phyloP scores from a whole-genome alignment of 768 basidiomycete species.

The Xerocomellus intermedius region DNA sequence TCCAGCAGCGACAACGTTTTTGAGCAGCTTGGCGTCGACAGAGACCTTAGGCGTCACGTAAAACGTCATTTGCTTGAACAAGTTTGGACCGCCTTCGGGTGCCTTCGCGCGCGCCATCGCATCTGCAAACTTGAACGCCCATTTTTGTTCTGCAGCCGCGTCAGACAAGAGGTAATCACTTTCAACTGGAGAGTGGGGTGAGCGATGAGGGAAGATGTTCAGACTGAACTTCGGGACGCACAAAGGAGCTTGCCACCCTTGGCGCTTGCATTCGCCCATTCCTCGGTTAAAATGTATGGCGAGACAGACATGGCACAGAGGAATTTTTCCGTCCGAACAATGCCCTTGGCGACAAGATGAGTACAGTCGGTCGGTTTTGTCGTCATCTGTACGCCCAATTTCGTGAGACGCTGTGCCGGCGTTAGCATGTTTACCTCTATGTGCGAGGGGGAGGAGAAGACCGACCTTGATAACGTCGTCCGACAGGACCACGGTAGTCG shows the following conservation, averaged over 20 bases:
- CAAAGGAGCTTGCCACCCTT: constrained; percentile 59
- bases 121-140: constrained; percentile 59
- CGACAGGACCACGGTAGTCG: constrained; percentile 60
- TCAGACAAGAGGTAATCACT: constrained; percentile 60
- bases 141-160: constrained; percentile 59
- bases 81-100: constrained; percentile 40
- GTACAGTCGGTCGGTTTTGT: constrained; percentile 68
- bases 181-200: constrained; percentile 49
- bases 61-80: constrained; percentile 67
- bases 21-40: constrained; percentile 58
- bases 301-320: constrained; percentile 68
- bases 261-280: constrained; percentile 68
- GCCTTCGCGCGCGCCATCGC: constrained; percentile 58
- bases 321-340: constrained; percentile 88
- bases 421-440: not conserved
- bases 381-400: constrained; percentile 66
- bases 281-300: constrained; percentile 58
- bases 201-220: not conserved
- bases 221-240: constrained; percentile 36
- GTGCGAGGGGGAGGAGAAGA: not conserved
- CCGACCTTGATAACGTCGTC: constrained; percentile 63
- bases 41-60: constrained; percentile 70
- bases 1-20: constrained; percentile 63
- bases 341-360: constrained; percentile 65
- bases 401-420: constrained; percentile 49